Base-by-base conservation (phyloP, 805 yeast genomes). In the Candida incommunis region DNA sequence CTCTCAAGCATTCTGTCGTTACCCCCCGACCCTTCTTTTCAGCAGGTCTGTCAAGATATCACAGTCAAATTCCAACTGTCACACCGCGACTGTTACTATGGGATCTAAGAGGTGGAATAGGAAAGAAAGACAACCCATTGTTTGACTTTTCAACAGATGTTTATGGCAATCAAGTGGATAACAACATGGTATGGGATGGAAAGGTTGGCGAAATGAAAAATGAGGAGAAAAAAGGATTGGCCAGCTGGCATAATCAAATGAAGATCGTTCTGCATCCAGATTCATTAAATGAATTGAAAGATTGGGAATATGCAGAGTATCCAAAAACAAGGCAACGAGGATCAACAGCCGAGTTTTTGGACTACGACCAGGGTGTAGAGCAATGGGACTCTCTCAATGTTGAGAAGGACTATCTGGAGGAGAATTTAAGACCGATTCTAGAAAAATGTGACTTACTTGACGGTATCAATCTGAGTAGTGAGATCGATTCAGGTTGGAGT, bases 21-120 rank as follows among this genome's bases (percentile, higher is more conserved):
- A 74, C 71, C 48, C 72, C 80, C 2, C 44, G 63, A 16, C 66
- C 78, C 2, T 69, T 70, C 48, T 68, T 78, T 50, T 63, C 67
- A 34, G 64, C 72, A 3, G 69, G 69, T 1, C 51, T 64, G 1
- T 62, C 66, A 27, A 46, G 50, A 2, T 49, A 67, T 40, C 60
- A 68, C 5, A 70, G 71, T 44, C 61, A 74, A 11, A 18, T 31
- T 0, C 71, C 73, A 0, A 73, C 77, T n/a, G 85, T 76, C 57
- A 69, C 80, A n/a, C 97, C 98, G 1, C 64, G 97, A 45, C 75
- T 83, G 0, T 54, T 86, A 27, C 54, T 86, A n/a, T 85, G 88
- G 80, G 97, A 92, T 50, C 71, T 78, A 41, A 66, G 70, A 20
- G 80, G 82, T 42, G 95, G 95, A 0, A 74, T 70, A 55, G 96